Evolutionary conservation across 345 rosid species (phyloP).

Genomic region (Linum lewisii): DNA sequence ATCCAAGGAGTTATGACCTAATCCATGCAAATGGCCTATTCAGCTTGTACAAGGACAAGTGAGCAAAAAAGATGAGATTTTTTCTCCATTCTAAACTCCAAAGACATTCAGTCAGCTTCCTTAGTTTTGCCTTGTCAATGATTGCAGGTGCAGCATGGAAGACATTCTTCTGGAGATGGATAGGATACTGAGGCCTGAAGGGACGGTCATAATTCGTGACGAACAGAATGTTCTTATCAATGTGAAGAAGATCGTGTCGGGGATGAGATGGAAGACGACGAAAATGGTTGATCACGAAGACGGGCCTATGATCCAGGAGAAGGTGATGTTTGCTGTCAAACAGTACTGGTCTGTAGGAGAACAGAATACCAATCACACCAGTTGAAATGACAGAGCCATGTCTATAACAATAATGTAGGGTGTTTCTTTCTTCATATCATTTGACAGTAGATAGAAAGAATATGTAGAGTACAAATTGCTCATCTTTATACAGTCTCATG

Average conservation of each 20-base stretch:
- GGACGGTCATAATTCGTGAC: not conserved
- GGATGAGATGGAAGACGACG: slow-evolving; percentile 5
- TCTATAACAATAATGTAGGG: too few species aligned
- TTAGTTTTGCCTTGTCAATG: too few species aligned
- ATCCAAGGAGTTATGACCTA: slow-evolving; percentile 2
- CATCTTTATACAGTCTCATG: not conserved
- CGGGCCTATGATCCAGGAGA: not conserved
- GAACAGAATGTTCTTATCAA: not conserved
- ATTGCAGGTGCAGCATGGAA: not conserved
- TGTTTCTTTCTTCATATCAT: too few species aligned
- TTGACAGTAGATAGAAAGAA: not conserved
- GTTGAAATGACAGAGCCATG: not conserved
- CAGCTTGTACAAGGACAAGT: slow-evolving; percentile 6
- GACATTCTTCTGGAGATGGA: slow-evolving; percentile 5
- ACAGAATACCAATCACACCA: not conserved
- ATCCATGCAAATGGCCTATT: not conserved
- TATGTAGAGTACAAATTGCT: not conserved
- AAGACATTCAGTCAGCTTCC: too few species aligned
- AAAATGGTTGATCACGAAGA: slow-evolving; percentile 5
- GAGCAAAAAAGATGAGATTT: not conserved
- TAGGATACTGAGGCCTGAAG: slow-evolving; percentile 1
- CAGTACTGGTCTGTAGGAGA: slow-evolving; percentile 2
- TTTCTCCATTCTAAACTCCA: too few species aligned
- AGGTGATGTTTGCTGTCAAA: not conserved
- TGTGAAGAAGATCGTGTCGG: not conserved